A percentile compares a stretch with the other conserved stretches of the same genome.
phyloP scores from a whole-genome alignment of 345 rosid species.

The Acer negundo region DNA sequence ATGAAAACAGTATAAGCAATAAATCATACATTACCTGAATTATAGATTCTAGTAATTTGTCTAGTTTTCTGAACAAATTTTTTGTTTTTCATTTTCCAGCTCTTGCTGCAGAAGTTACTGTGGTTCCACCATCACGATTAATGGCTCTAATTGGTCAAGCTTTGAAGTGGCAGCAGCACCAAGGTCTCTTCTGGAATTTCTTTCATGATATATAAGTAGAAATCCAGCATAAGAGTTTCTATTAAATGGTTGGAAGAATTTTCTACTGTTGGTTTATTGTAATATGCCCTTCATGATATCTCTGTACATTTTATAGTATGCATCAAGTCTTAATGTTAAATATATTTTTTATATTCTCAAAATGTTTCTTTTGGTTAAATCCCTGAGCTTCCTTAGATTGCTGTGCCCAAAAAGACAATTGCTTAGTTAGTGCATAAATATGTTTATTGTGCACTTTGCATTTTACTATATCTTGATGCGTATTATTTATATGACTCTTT shows the following conservation, averaged over 20 bases:
- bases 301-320: background rate
- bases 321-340: background rate
- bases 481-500: slow-evolving; percentile 23
- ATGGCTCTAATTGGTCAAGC: slow-evolving; percentile 99
- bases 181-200: slow-evolving; percentile 52
- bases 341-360: background rate
- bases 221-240: background rate
- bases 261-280: background rate
- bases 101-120: slow-evolving; percentile 86
- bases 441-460: background rate
- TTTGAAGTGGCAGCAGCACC: slow-evolving; percentile 99
- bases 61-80: background rate
- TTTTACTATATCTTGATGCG: background rate
- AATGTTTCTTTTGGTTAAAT: background rate
- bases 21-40: background rate
- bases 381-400: background rate
- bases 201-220: background rate
- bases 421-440: background rate
- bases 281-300: background rate
- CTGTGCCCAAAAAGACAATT: background rate
- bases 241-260: background rate
- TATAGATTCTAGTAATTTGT: slow-evolving; percentile 5
- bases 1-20: background rate
- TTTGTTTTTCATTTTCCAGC: slow-evolving; percentile 44
- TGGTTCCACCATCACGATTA: slow-evolving; percentile 96